These are phyloP conservation scores for Neonectria magnoliae DNA, from an alignment of 2,329 filamentous ascomycete species.

Conservation along the genomic window DNA sequence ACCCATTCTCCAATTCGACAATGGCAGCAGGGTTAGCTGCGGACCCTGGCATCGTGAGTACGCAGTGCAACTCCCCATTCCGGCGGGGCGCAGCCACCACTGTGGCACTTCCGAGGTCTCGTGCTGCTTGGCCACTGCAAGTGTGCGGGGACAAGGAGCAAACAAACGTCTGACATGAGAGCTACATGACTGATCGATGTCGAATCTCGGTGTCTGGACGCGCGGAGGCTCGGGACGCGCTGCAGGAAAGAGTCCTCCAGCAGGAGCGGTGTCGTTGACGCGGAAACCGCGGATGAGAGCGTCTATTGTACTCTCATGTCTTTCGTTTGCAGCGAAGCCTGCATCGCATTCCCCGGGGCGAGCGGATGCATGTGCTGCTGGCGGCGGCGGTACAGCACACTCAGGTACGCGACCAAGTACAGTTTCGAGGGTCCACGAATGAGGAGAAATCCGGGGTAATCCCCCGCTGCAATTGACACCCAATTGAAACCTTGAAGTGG, in stretches of 20 bases:
- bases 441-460: slow-evolving; percentile 30
- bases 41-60: slow-evolving; percentile 12
- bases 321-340: no score
- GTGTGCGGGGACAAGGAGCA: slow-evolving; percentile 1
- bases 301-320: no score
- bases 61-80: slow-evolving; percentile 13
- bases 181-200: not conserved
- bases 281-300: not conserved
- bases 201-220: not conserved
- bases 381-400: slow-evolving; percentile 5
- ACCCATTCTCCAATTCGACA: slow-evolving; percentile 19
- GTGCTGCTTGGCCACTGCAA: slow-evolving; percentile 8
- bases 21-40: slow-evolving; percentile 14
- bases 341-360: not conserved
- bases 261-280: no score
- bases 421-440: slow-evolving; percentile 17
- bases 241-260: no score
- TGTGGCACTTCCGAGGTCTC: slow-evolving; percentile 23
- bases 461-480: slow-evolving; percentile 5
- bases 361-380: slow-evolving; percentile 12
- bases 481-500: not conserved
- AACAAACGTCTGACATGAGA: slow-evolving; percentile 6
- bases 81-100: slow-evolving; percentile 22
- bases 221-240: not conserved
- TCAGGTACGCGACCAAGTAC: slow-evolving; percentile 5